Percentiles rank a stretch among this genome's conserved stretches.
phyloP scores from a whole-genome alignment of 2,329 filamentous ascomycete species.

The Sporothrix curviconia region DNA sequence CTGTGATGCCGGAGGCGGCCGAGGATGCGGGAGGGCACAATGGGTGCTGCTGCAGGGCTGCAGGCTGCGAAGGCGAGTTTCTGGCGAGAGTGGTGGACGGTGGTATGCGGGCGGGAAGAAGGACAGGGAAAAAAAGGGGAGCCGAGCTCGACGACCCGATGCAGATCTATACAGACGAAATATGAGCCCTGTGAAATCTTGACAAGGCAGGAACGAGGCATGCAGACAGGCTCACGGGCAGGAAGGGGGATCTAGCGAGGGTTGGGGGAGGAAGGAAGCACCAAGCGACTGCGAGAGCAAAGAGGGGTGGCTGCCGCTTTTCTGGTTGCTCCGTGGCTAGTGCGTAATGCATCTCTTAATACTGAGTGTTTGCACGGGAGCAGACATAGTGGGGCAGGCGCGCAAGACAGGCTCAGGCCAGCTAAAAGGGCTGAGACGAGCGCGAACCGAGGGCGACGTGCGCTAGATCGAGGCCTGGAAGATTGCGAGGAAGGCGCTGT shows the following conservation, averaged over 20 bases:
- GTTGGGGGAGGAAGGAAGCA: not conserved
- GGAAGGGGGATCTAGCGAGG: not conserved
- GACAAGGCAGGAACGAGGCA: no score
- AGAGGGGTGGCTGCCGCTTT: constrained; percentile 5
- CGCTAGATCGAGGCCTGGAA: not conserved
- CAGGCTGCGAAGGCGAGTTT: not conserved
- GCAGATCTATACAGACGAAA: not conserved
- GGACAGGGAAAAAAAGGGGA: not conserved
- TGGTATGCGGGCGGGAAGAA: not conserved
- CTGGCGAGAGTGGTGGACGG: not conserved
- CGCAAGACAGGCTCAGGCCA: not conserved
- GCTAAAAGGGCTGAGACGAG: constrained; percentile 4
- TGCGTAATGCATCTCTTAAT: no score
- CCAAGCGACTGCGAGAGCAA: not conserved
- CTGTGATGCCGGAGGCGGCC: no score
- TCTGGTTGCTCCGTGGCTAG: not conserved
- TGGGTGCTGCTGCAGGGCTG: constrained; percentile 1
- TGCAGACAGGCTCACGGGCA: no score
- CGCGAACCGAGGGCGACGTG: not conserved
- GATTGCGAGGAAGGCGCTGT: not conserved
- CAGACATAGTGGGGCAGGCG: constrained; percentile 9
- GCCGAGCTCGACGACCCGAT: not conserved
- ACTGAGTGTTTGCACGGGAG: not conserved
- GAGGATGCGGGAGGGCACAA: not conserved
- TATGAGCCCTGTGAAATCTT: no score